Conservation (phyloP, 306 rosid genomes). For the Echinosophora koreensis region DNA sequence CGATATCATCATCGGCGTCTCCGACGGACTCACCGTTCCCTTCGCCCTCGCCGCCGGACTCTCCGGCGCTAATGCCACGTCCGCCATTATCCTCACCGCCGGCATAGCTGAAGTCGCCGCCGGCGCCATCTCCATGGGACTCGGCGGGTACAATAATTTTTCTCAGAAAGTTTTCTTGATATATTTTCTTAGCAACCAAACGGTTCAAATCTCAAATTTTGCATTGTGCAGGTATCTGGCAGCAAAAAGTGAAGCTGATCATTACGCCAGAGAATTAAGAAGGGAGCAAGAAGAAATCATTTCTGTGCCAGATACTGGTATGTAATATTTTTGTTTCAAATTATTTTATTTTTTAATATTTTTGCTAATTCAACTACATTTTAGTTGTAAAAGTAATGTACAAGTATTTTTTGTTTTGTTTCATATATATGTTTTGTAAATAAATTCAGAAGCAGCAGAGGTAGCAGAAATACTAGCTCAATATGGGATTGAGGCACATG, state of each 20-base stretch:
- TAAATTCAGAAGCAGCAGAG: constrained; percentile 83
- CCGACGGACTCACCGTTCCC: constrained; percentile 80
- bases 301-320: constrained; percentile 82
- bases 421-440: background rate
- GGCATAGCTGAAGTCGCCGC: constrained; percentile 82
- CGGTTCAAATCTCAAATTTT: background rate
- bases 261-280: constrained; percentile 71
- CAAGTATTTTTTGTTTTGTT: background rate
- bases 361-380: background rate
- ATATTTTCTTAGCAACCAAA: constrained; percentile 17
- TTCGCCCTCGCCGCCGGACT: constrained; percentile 80
- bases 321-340: background rate
- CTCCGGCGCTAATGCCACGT: constrained; percentile 74
- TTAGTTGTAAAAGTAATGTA: too few species aligned
- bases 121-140: constrained; percentile 83
- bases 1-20: constrained; percentile 76
- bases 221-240: constrained; percentile 76
- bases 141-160: constrained; percentile 69
- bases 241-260: constrained; percentile 92
- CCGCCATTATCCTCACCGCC: constrained; percentile 75
- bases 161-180: background rate
- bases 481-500: constrained; percentile 81
- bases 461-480: constrained; percentile 78
- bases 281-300: constrained; percentile 89
- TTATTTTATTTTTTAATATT: background rate